Conservation (phyloP, 768 basidiomycete species). For the Psilocybe subaeruginosa region DNA sequence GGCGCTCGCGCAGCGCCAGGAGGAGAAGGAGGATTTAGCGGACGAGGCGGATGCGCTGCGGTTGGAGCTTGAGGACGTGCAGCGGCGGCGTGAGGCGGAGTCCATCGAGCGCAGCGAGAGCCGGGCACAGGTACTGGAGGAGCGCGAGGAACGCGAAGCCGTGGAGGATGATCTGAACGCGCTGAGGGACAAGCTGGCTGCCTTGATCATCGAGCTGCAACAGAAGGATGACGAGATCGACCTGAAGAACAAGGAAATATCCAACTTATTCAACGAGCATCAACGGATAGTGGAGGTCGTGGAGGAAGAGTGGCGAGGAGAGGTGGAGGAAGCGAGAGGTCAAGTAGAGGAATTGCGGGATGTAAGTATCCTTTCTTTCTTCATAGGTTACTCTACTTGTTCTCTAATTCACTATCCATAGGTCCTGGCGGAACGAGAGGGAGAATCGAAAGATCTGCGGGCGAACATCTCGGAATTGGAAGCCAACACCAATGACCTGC, state of each 20-base stretch:
- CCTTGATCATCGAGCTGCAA: slow-evolving; percentile 79
- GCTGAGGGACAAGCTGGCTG: slow-evolving; percentile 76
- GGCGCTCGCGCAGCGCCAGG: slow-evolving; percentile 57
- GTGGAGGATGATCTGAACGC: slow-evolving; percentile 81
- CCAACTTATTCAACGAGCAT: slow-evolving; percentile 77
- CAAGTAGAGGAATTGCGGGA: slow-evolving; percentile 83
- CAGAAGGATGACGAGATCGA: slow-evolving; percentile 89
- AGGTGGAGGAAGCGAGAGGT: slow-evolving; percentile 78
- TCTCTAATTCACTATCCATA: slow-evolving; percentile 27
- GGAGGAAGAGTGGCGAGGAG: slow-evolving; percentile 86
- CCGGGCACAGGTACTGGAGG: slow-evolving; percentile 70
- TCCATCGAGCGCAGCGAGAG: slow-evolving; percentile 73
- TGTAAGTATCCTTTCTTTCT: slow-evolving; percentile 41
- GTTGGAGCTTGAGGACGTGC: slow-evolving; percentile 68
- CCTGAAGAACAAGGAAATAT: slow-evolving; percentile 74
- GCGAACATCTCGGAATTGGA: slow-evolving; percentile 78
- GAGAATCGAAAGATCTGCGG: slow-evolving; percentile 75
- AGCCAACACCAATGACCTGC: slow-evolving; percentile 68
- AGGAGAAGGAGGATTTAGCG: slow-evolving; percentile 71
- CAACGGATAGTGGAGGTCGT: slow-evolving; percentile 71
- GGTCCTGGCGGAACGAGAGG: slow-evolving; percentile 80
- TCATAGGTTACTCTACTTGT: slow-evolving; percentile 8
- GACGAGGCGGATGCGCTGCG: slow-evolving; percentile 68
- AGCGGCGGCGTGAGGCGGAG: slow-evolving; percentile 64
- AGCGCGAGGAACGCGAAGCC: slow-evolving; percentile 73